Evolutionary conservation across 148 eudicot genomes (phyloP).

Genomic region (Vaccinium macrocarpon): DNA sequence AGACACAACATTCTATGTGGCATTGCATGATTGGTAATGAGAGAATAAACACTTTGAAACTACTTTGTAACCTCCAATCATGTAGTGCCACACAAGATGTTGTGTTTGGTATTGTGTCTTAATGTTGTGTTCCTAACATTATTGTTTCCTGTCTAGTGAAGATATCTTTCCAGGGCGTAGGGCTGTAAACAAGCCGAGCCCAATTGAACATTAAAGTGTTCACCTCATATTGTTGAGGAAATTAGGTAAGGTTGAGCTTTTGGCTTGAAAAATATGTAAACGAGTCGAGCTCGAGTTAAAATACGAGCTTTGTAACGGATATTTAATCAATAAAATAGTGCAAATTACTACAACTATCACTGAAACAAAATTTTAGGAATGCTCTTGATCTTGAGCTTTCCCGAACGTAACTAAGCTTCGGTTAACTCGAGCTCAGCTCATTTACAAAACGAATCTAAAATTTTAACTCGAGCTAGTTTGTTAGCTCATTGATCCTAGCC

Average conservation of each 20-base stretch:
- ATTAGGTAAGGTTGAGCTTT: neutral
- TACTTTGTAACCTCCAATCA: too few relatives aligned
- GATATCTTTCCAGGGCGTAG: too few relatives aligned
- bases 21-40: too few relatives aligned
- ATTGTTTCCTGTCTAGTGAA: too few relatives aligned
- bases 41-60: too few relatives aligned
- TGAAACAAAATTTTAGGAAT: neutral
- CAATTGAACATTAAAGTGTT: neutral
- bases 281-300: neutral
- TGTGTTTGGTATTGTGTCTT: too few relatives aligned
- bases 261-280: neutral
- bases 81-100: too few relatives aligned
- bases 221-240: neutral
- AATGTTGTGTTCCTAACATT: too few relatives aligned
- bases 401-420: too few relatives aligned
- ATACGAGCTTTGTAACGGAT: neutral
- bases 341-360: too few relatives aligned
- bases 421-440: neutral
- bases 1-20: too few relatives aligned
- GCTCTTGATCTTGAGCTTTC: too few relatives aligned
- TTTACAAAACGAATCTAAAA: neutral
- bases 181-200: neutral
- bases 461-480: neutral
- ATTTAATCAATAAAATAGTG: neutral
- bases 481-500: neutral